Conservation (phyloP, 2,329 filamentous ascomycete genomes). For the Stagonosporopsis chrysanthemi region DNA sequence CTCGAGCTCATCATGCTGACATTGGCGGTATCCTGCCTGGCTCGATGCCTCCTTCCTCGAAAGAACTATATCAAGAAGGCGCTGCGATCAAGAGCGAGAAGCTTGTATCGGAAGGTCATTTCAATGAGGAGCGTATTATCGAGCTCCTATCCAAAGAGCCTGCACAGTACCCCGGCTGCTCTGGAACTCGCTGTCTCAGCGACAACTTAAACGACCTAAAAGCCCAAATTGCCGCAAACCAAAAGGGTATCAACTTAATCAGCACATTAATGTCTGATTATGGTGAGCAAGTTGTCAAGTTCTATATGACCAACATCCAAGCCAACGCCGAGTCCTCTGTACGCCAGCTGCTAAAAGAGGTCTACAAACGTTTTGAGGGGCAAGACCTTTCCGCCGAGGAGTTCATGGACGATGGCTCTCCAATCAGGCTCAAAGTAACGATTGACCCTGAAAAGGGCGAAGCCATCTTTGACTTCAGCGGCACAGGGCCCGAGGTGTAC, state of each 20-base stretch:
- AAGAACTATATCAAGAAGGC: conserved; percentile 65
- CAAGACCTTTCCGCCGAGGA: conserved; percentile 77
- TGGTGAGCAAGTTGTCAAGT: conserved; percentile 76
- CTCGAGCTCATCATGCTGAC: conserved; percentile 81
- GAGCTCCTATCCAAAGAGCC: conserved; percentile 77
- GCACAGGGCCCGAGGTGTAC: conserved; percentile 81
- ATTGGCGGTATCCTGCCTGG: conserved; percentile 85
- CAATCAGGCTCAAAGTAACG: conserved; percentile 75
- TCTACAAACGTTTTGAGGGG: conserved; percentile 73
- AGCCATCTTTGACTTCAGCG: conserved; percentile 79
- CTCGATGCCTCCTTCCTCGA: conserved; percentile 80
- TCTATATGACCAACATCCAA: conserved; percentile 85
- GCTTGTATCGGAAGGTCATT: conserved; percentile 77
- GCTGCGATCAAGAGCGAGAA: conserved; percentile 66
- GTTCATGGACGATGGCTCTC: conserved; percentile 87
- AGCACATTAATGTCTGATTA: conserved; percentile 78
- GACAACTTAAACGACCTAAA: conserved; percentile 89
- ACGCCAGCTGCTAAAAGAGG: conserved; percentile 73
- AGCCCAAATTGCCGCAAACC: conserved; percentile 85
- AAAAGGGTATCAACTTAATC: conserved; percentile 83
- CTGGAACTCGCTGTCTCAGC: conserved; percentile 77
- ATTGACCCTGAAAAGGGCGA: conserved; percentile 78
- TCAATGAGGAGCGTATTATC: conserved; percentile 78
- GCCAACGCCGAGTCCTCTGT: conserved; percentile 81
- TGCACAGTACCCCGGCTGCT: conserved; percentile 76